Evolutionary conservation across 2,329 filamentous ascomycete genomes (phyloP), one percentile per base, ranked within the genome.

Genomic region (Paraphaeosphaeria sporulosa): DNA sequence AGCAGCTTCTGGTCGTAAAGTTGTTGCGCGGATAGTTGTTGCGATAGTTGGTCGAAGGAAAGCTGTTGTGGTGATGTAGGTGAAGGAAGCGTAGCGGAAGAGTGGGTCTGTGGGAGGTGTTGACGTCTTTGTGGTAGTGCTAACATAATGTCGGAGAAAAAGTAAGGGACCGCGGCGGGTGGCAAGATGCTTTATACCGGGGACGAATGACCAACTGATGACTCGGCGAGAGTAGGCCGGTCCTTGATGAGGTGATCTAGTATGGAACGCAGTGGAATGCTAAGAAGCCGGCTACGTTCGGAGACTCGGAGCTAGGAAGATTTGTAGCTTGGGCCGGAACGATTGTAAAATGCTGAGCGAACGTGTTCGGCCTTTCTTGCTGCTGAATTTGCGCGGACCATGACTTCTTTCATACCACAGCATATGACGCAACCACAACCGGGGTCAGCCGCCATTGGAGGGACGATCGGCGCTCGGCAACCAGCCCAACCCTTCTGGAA

Each of bases 141-240:
- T 70, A 76, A 67, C 75, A 78, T 78, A 65, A 61, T 77, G 71
- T 64, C 61, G 69, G 63, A 62, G 63, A 67, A 70, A 71, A 70
- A 43, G 60, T 67, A 73, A 68, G 64, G 68, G 69, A 64, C 69
- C 64, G 68, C 61, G 59, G 68, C 70, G 71, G 74, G 75, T 78
- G 75, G 75, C 75, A 64, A 78, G 70, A 68, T 66, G 55, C 65
- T 75, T 76, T 77, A 76, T 77, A 77, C 64, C 38, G n/a, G 71
- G 34, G 54, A 71, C 64, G 64, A 69, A 64, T 63, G 63, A 69
- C 62, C 62, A 62, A 64, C 60, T 65, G 68, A 70, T 67, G 68
- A 71, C 69, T 73, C 72, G 72, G 72, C 27, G 51, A 27, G 46
- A 60, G 67, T 62, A 44, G 67, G 42, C 25, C 17, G 27, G 34